phyloP scores from a whole-genome alignment of 2,329 filamentous ascomycete species.

The Parastagonospora nodorum region DNA sequence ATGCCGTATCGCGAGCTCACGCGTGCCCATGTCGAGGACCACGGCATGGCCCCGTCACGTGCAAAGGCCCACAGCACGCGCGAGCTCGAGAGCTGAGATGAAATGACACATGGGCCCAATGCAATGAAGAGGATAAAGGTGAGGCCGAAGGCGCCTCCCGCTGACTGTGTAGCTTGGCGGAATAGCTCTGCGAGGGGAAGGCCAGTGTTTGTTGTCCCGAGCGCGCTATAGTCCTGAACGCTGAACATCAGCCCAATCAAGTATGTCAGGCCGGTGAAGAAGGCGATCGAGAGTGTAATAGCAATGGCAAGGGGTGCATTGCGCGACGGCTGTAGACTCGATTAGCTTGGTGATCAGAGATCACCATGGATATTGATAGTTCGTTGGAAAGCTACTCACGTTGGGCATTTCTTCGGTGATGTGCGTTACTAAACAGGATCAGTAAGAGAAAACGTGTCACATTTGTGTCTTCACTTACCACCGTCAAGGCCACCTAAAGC shows the following conservation, averaged over 20 bases:
- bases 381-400: neutral
- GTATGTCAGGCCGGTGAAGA: conserved; percentile 57
- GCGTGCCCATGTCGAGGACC: neutral
- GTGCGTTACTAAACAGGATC: neutral
- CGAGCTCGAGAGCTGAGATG: conserved; percentile 43
- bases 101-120: conserved; percentile 50
- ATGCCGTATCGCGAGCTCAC: neutral
- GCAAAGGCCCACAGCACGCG: conserved; percentile 52
- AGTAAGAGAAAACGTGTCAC: no score
- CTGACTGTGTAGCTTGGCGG: conserved; percentile 49
- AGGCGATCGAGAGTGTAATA: conserved; percentile 57
- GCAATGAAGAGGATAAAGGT: conserved; percentile 52
- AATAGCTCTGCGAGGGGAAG: conserved; percentile 56
- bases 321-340: conserved; percentile 27
- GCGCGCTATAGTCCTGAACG: conserved; percentile 11
- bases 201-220: conserved; percentile 48
- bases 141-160: conserved; percentile 50
- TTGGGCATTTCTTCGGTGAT: neutral
- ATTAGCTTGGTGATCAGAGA: neutral
- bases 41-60: conserved; percentile 41
- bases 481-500: neutral
- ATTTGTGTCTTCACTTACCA: no score
- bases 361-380: neutral
- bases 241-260: conserved; percentile 58
- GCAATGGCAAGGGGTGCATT: conserved; percentile 47